Evolutionary conservation across 2,329 filamentous ascomycete species (phyloP), one percentile per base, ranked within the genome.

Genomic region (Boeremia lycopersici): DNA sequence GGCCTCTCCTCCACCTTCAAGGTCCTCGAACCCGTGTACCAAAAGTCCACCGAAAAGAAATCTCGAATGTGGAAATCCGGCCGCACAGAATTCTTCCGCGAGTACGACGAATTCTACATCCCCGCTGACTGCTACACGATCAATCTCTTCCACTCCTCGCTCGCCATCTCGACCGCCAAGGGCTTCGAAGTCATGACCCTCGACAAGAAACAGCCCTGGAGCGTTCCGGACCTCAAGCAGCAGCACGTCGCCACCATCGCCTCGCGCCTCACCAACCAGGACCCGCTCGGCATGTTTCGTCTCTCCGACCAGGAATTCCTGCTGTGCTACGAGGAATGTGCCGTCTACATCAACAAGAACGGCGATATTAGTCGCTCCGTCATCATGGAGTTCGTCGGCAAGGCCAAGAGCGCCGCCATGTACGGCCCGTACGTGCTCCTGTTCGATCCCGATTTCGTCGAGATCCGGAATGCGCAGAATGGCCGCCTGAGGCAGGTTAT

Each of bases 331-430:
- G 90, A 96, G 75, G 92, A 97, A 75, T 98, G 93, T 66, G 95
- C 93, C 15, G 93, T 99, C 8, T 99, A 98, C 70, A 90, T 98
- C 71, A 96, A 99, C 80, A 97, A 98, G 77, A 92, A 98, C 75
- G 95, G 95, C 62, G 95, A 99, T 58, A 91, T 99, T 26, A 93
- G 88, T 34, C 89, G 96, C 40, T 91, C 89, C 26, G 91, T 98
- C 54, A 93, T 98, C 69, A 96, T 99, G 92, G 92, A 98, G 72
- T 99, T 98, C 74, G 95, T 96, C n/a, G 95, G 95, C 63, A 93
- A 89, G 68, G 95, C 95, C 1, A 88, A 89, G 59, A 86, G 87
- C 11, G 93, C 93, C 2, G 95, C 92, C 58, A 88, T 98, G 78
- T 96, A 91, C 66, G 93, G 92, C 1, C 89, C 92, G 53, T 98